Evolutionary conservation across 495 filamentous ascomycete genomes (phyloP).

Genomic region (Lasiosphaeris hirsuta): DNA sequence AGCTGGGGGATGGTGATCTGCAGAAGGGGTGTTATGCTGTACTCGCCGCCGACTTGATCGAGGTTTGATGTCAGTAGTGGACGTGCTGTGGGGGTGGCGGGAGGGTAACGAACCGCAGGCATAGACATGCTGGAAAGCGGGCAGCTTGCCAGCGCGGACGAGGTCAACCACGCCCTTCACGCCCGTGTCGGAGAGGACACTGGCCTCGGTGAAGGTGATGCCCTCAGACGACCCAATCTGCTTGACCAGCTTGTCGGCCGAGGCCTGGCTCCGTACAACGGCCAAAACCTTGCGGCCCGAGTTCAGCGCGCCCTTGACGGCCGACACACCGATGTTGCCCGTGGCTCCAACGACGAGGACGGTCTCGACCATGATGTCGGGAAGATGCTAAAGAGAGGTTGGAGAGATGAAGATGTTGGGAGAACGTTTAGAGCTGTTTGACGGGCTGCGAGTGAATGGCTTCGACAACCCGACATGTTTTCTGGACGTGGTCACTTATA

Average conservation of each 20-base stretch:
- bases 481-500: too few relatives aligned
- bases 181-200: slow-evolving; percentile 31
- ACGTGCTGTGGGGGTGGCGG: neutral
- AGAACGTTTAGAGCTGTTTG: too few relatives aligned
- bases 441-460: too few relatives aligned
- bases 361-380: slow-evolving; percentile 25
- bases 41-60: slow-evolving; percentile 29
- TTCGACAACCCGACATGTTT: too few relatives aligned
- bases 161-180: slow-evolving; percentile 37
- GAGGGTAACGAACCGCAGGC: slow-evolving; percentile 27
- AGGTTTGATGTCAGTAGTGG: neutral
- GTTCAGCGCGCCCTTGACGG: slow-evolving; percentile 30
- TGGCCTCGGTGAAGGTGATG: slow-evolving; percentile 35
- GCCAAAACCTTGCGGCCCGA: slow-evolving; percentile 36
- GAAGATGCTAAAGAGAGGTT: too few relatives aligned
- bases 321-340: slow-evolving; percentile 42
- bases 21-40: slow-evolving; percentile 22
- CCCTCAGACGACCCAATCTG: slow-evolving; percentile 32
- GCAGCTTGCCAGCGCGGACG: slow-evolving; percentile 36
- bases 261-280: slow-evolving; percentile 38
- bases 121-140: slow-evolving; percentile 42
- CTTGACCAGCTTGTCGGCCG: slow-evolving; percentile 36
- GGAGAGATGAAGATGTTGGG: too few relatives aligned
- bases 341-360: slow-evolving; percentile 41
- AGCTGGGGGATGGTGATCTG: slow-evolving; percentile 28